phyloP scores from a whole-genome alignment of 1,284 basidiomycete species.

The Cryptococcus maquisensis region DNA sequence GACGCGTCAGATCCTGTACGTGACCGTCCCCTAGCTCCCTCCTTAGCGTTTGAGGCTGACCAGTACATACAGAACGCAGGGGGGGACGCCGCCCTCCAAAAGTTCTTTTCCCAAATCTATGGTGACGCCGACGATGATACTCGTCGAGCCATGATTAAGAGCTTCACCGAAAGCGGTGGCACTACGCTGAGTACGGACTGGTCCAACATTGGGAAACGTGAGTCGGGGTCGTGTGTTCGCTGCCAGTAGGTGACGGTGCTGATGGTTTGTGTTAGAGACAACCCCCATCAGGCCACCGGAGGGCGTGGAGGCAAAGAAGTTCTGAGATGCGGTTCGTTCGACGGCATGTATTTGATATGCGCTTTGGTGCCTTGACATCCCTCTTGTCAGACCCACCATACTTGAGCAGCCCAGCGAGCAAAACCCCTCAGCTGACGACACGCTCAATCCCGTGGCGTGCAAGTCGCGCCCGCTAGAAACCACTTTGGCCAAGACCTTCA shows the following conservation, averaged over 20 bases:
- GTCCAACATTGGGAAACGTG: conserved; percentile 70
- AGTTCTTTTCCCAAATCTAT: conserved; percentile 60
- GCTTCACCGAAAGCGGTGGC: conserved; percentile 83
- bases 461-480: too few species aligned
- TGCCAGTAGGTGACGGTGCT: background rate
- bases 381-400: too few species aligned
- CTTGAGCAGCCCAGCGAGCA: too few species aligned
- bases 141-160: conserved; percentile 90
- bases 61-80: conserved; percentile 31
- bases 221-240: conserved; percentile 34
- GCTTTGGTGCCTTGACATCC: too few species aligned
- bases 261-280: conserved; percentile 21
- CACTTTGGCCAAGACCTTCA: too few species aligned
- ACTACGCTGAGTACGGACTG: conserved; percentile 92
- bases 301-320: conserved; percentile 72
- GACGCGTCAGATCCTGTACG: conserved; percentile 23
- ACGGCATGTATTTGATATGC: too few species aligned
- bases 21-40: background rate
- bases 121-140: conserved; percentile 82
- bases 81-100: conserved; percentile 42
- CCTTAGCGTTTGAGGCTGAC: background rate
- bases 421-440: too few species aligned
- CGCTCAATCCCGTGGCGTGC: too few species aligned
- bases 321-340: background rate
- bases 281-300: conserved; percentile 66